Evolutionary conservation across 371 early-diverging fungal species (phyloP), one percentile per base, ranked within the genome.

Genomic region (Smittium mucronatum): DNA sequence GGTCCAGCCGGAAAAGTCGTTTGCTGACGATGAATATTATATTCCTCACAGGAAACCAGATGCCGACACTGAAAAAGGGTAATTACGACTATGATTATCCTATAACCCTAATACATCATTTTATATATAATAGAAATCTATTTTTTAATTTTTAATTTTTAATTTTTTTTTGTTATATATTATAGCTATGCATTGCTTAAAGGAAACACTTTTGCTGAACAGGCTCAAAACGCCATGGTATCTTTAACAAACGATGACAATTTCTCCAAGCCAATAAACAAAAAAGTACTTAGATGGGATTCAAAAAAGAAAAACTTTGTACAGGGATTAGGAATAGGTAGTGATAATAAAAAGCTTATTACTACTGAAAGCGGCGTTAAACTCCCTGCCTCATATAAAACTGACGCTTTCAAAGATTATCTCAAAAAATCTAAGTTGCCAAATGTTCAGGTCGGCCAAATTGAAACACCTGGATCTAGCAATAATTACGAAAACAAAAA

Each of bases 261-360:
- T 0, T 33, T 75, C 63, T 71, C 74, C 25, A 66, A 73, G 25
- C 70, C 70, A 59, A 69, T 73, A 66, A 67, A 75, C 26, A 75
- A 80, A 68, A 75, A 76, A 35, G 64, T 69, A n/a, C 72, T 95
- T 58, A 84, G 88, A 58, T 98, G 98, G 98, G 97, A 98, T 75
- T 81, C 87, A 61, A 93, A 89, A 76, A 95, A 96, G 86, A 92
- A 91, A 79, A 89, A 87, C 75, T 96, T 94, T 83, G 86, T 91
- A 60, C 76, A 85, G 31, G 88, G 89, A 28, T 81, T 83, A 1
- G 90, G 90, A 60, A 84, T 94, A 72, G 98, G 97, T n/a, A 75
- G 90, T 0, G 96, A 97, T 74, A 97, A 97, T 83, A 92, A 92
- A 78, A 98, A 97, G 83, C 74, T 92, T 73, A 92, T 98, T 69